These are phyloP conservation scores for Nigrograna mackinnonii DNA, from an alignment of 2,329 filamentous ascomycete species.

Conservation along the genomic window DNA sequence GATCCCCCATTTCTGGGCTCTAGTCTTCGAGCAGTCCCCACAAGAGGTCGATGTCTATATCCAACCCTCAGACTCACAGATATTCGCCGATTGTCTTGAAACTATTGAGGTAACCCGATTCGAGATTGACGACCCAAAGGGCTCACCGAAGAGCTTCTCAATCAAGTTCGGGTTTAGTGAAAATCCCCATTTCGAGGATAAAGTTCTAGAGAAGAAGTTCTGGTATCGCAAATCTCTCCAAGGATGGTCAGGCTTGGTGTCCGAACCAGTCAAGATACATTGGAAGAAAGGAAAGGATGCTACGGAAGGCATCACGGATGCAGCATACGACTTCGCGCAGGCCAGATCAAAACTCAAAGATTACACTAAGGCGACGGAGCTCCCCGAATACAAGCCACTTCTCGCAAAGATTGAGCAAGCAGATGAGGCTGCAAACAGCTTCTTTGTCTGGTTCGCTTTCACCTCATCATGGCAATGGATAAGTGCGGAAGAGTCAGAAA, in stretches of 20 bases:
- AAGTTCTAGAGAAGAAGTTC: constrained; percentile 86
- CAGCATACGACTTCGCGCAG: constrained; percentile 71
- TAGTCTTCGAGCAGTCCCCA: constrained; percentile 86
- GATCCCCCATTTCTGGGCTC: constrained; percentile 92
- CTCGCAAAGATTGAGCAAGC: constrained; percentile 58
- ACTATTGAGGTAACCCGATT: constrained; percentile 77
- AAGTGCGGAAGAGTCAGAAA: constrained; percentile 70
- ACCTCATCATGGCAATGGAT: constrained; percentile 65
- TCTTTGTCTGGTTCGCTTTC: constrained; percentile 91
- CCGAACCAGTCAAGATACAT: constrained; percentile 83
- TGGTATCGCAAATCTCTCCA: constrained; percentile 74
- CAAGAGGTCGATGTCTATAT: constrained; percentile 87
- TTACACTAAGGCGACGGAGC: constrained; percentile 54
- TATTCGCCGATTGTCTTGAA: constrained; percentile 71
- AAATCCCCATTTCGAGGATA: constrained; percentile 83
- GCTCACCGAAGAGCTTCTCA: constrained; percentile 79
- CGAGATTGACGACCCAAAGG: constrained; percentile 69
- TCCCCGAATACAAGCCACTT: constrained; percentile 60
- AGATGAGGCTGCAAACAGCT: constrained; percentile 70
- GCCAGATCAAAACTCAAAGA: constrained; percentile 52
- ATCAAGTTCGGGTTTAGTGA: constrained; percentile 73
- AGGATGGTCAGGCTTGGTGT: constrained; percentile 76
- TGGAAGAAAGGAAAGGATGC: constrained; percentile 79
- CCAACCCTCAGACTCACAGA: constrained; percentile 74
- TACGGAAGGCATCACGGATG: constrained; percentile 77